Base-by-base conservation (phyloP, 1,139 yeast genomes). In the Yamadazyma trypodendri region DNA sequence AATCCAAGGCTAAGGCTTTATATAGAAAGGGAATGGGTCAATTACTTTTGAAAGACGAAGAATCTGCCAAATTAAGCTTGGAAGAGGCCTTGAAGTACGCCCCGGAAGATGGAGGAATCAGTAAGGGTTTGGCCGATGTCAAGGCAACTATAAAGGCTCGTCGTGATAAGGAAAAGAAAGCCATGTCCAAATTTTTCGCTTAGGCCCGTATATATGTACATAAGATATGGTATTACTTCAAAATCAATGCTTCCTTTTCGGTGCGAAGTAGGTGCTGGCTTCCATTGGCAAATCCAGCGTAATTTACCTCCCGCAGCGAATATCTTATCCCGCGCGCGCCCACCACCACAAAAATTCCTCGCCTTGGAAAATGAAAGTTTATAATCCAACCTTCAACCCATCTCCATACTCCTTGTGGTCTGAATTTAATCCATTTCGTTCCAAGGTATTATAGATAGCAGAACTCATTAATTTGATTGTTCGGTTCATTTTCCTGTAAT, bases 11-110 rank as follows among this genome's bases (percentile, higher is more conserved):
- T 7, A 90, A 90, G 68, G 96, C 96, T 0, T 68, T 77, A 37
- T 90, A 84, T 67, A 80, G 97, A 57, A 81, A 88, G 61, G 97
- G 96, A 25, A 68, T 77, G 54, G 97, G 95, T 1, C 72, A 79
- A 50, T 62, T 78, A 39, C 64, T 77, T 17, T 64, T 70, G 21
- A 84, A 84, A 55, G 81, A 86, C 55, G 86, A 83, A 43, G 90
- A 81, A 25, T 75, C 69, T 35, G 96, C 97, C 0, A 66, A 83
- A 38, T 60, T 59, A 24, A 84, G 81, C 45, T 75, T 90, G 42
- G 77, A 79, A 45, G 70, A 72, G 40, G 97, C 97, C 0, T 64
- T 79, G 31, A 63, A 68, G 44, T 60, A 76, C 34, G 77, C 83
- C 38, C 96, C 95, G 23, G 67, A 68, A 27, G 98, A 92, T 55